These are phyloP conservation scores for Tylopilus sp. DNA, from an alignment of 1,284 basidiomycete genomes.

Conservation along the genomic window DNA sequence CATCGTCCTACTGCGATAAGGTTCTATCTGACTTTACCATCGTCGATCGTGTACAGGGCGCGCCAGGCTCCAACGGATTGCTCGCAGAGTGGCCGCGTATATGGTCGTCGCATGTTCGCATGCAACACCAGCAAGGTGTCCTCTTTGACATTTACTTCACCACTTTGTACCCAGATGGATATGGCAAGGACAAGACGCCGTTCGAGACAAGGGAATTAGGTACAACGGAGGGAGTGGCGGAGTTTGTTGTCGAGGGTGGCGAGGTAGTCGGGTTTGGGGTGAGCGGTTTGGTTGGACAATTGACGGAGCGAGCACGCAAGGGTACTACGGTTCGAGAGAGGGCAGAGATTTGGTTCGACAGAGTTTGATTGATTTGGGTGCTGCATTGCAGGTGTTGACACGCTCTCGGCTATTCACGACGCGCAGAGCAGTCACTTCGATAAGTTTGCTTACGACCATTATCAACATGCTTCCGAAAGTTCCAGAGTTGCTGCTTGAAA, in stretches of 20 bases:
- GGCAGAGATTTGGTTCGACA: conserved; percentile 42
- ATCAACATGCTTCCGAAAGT: no score
- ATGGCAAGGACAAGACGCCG: conserved; percentile 39
- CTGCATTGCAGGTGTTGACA: no score
- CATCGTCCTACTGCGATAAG: conserved; percentile 39
- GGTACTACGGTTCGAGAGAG: conserved; percentile 25
- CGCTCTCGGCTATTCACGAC: no score
- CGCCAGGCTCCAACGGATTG: conserved; percentile 22
- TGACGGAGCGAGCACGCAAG: conserved; percentile 29
- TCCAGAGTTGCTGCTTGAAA: neutral
- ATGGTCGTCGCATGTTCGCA: conserved; percentile 43
- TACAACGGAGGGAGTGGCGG: conserved; percentile 8
- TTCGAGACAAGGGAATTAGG: conserved; percentile 35
- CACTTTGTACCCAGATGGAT: conserved; percentile 40
- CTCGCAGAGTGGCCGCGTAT: conserved; percentile 40
- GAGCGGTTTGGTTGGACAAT: conserved; percentile 20
- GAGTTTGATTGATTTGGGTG: conserved; percentile 16
- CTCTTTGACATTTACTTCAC: conserved; percentile 28
- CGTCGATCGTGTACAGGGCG: conserved; percentile 23
- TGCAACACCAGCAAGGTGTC: conserved; percentile 22
- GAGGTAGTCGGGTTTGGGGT: conserved; percentile 41
- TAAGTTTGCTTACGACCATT: no score
- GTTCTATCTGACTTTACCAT: conserved; percentile 42
- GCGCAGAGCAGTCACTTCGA: no score
- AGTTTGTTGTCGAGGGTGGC: conserved; percentile 36